Base-by-base conservation (phyloP, 2,329 filamentous ascomycete genomes). In the Apiospora arundinis region DNA sequence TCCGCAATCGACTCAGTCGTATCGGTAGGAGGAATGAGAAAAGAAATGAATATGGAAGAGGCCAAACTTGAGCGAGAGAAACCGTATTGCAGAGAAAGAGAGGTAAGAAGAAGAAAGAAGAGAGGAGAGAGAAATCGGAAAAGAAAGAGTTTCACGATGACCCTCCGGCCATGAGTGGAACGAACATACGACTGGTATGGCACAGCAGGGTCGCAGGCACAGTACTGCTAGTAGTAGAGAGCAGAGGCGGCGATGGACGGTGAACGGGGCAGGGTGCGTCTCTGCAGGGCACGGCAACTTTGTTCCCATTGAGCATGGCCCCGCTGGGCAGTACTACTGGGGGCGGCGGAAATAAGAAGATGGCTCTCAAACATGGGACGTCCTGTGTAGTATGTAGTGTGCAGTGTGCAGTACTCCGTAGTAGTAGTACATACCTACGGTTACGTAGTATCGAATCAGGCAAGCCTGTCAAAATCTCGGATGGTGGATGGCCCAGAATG, bases 1-100 rank as follows among this genome's bases (percentile, higher is more conserved):
- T 49, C n/a, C 45, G 46, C 67, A 56, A 69, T 52, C 67, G 67
- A 69, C 67, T 16, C 67, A 69, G 67, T 69, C 67, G 46, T 46
- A 25, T 69, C 46, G 67, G n/a, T 44, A 56, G 67, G 46, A 52
- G 46, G 48, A 52, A 23, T 52, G 32, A 37, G n/a, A 32, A 69
- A 25, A 69, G n/a, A 69, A 68, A n/a, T 9, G 67, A 45, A 48
- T n/a, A 48, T 23, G 28, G 4, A 37, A 45, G 25, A 48, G 66
- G n/a, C n/a, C 44, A 48, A 45, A 40, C 66, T 45, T 48, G 52
- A 68, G 66, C 44, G 66, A 45, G 66, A 37, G 44, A 68, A 68
- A 48, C 32, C 56, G 56, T 40, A 32, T 37, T 40, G 56, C 32
- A 40, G 56, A 63, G 32, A 63, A 45, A 28, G 42, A 18, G n/a